Evolutionary conservation across 2,329 filamentous ascomycete species (phyloP), one percentile per base, ranked within the genome.

Genomic region (Ilyonectria destructans): DNA sequence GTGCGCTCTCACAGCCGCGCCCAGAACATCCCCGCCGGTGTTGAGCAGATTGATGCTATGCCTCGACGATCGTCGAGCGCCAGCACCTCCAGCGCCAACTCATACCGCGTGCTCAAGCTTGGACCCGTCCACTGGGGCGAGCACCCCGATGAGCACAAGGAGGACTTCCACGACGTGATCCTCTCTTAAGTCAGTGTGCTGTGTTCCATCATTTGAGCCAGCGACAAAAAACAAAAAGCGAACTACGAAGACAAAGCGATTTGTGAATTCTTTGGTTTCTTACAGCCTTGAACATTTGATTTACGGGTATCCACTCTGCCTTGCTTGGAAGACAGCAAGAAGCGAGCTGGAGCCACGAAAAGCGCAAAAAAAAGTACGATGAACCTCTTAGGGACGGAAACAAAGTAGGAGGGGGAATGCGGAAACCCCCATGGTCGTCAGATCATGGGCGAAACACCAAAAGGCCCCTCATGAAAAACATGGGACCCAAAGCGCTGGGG

Each of bases 111-210:
- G 79, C 85, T 92, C 73, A 91, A 90, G 84, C 87, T 92, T 65
- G 87, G 88, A 26, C 89, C 89, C 37, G 89, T 91, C 67, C 88
- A 91, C 85, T 90, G 85, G 80, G 89, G 89, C 71, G 88, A 88
- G 83, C 87, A 89, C 79, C 81, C 82, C 23, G 88, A 84, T 69
- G 87, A 86, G 62, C 82, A 88, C 82, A 85, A 88, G 82, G 84
- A 82, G 52, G 89, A 91, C 82, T 90, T 83, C 78, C 80, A 86
- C 79, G 85, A 87, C 74, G 80, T 85, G 46, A 80, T 81, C 35
- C 78, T 85, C 68, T 80, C 83, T 77, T 83, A 77, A 67, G 66
- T 58, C n/a, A 29, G 58, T 58, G 52, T 51, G 52, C 55, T 51
- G 35, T 67, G 61, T 63, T 59, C 62, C 49, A 48, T 61, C 29